Base-by-base conservation (phyloP, 345 rosid species). In the Aquilaria sinensis region DNA sequence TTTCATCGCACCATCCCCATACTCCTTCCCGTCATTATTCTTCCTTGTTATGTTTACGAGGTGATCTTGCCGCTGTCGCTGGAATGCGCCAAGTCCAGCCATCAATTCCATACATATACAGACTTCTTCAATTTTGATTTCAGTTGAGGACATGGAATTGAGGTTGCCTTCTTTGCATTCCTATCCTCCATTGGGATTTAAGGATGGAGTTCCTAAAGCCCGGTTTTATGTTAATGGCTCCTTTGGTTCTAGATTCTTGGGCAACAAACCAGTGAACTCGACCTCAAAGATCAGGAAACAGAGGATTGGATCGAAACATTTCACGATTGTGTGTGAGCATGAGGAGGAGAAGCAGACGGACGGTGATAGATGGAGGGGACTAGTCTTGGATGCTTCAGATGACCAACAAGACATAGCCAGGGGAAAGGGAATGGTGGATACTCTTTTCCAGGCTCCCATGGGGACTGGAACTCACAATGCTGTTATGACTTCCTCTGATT, bases 371-470 rank as follows among this genome's bases (percentile, higher is more conserved):
- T 83, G 83, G 87, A 45, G 61, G 41, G 87, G 83, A 52, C 79
- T 72, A 49, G 76, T 61, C 2, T 49, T 6, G 14, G 85, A 80
- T 65, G 61, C 56, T 15, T 80, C 85, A 1, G 85, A 78, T 59
- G 77, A 78, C 72, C 81, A 80, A 49, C 85, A 74, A 60, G 83
- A 78, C 69, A 80, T 83, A 43, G 69, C 82, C 30, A 77, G 85
- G 73, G 88, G 82, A 10, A 80, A 80, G 32, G 88, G 83, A 16
- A 70, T 68, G 85, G 83, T 80, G 31, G 85, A 80, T 52, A 2
- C 78, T 29, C 75, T 83, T 33, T 83, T 83, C 77, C 88, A 78
- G 69, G 88, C 88, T 70, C 77, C 83, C 12, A 67, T 69, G 76
- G 82, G 65, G 0, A 29, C 79, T 1, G 82, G 83, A 6, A 83